phyloP scores from a whole-genome alignment of 2,329 filamentous ascomycete species.

The Aureobasidium lini region DNA sequence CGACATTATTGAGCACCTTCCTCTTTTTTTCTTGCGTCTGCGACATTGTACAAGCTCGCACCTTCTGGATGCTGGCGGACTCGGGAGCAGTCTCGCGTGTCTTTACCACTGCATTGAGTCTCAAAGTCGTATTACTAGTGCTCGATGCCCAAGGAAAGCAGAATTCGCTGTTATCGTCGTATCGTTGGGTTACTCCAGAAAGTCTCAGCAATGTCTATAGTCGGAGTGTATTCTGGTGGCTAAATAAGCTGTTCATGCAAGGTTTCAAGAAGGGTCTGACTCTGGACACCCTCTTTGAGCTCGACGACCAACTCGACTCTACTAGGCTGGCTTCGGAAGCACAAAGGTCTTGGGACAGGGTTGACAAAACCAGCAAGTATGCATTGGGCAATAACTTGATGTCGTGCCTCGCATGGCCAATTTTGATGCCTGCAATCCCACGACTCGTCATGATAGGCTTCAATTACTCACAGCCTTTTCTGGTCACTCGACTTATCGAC shows the following conservation, averaged over 20 bases:
- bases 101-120: not conserved
- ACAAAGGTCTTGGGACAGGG: not conserved
- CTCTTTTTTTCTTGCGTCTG: not conserved
- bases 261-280: not conserved
- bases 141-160: too few relatives aligned
- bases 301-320: not conserved
- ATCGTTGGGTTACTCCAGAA: not conserved
- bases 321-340: not conserved
- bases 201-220: not conserved
- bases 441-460: not conserved
- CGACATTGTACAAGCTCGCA: not conserved
- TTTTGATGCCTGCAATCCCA: not conserved
- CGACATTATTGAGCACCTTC: not conserved
- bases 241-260: not conserved
- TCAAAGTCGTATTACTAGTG: too few relatives aligned
- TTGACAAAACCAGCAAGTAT: not conserved
- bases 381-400: not conserved
- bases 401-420: not conserved
- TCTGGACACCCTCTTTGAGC: not conserved
- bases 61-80: not conserved
- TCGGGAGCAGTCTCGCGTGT: not conserved
- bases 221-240: not conserved
- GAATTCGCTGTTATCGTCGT: not conserved
- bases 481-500: not conserved
- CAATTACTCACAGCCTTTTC: not conserved